phyloP scores from a whole-genome alignment of 2,329 filamentous ascomycete genomes.

The Truncatella angustata region DNA sequence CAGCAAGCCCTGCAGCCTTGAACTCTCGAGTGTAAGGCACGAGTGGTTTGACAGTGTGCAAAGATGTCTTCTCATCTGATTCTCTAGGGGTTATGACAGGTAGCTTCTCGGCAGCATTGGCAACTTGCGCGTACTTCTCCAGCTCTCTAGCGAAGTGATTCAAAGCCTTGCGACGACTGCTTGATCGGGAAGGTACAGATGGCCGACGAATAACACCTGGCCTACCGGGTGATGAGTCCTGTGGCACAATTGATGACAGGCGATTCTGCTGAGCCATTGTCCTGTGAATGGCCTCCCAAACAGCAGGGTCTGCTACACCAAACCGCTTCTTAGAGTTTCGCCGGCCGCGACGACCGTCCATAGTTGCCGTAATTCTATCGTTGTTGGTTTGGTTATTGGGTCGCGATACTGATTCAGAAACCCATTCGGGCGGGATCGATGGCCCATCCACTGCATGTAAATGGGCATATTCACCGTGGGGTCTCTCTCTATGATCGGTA shows the following conservation, averaged over 20 bases:
- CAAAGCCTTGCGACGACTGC: conserved; percentile 41
- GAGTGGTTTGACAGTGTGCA: conserved; percentile 51
- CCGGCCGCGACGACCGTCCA: neutral
- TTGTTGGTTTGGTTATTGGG: neutral
- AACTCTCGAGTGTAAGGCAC: conserved; percentile 55
- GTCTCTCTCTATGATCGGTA: conserved; percentile 1
- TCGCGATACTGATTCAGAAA: neutral
- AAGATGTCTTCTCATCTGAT: conserved; percentile 40
- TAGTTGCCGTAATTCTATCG: neutral
- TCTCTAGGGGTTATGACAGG: conserved; percentile 38
- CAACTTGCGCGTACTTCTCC: conserved; percentile 38
- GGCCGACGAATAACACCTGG: conserved; percentile 9
- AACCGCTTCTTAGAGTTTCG: conserved; percentile 26
- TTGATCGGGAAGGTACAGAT: conserved; percentile 35
- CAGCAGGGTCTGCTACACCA: conserved; percentile 34
- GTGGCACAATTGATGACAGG: conserved; percentile 32
- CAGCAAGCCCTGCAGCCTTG: conserved; percentile 50
- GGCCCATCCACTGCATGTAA: neutral
- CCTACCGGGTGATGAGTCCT: conserved; percentile 13
- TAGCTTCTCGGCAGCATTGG: conserved; percentile 35
- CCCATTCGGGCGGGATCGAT: neutral
- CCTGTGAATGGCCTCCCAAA: conserved; percentile 44
- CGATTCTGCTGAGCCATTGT: conserved; percentile 44
- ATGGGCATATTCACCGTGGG: neutral
- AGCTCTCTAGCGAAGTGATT: conserved; percentile 40